Evolutionary conservation across 768 basidiomycete species (phyloP).

Genomic region (Auriculariales sp.): DNA sequence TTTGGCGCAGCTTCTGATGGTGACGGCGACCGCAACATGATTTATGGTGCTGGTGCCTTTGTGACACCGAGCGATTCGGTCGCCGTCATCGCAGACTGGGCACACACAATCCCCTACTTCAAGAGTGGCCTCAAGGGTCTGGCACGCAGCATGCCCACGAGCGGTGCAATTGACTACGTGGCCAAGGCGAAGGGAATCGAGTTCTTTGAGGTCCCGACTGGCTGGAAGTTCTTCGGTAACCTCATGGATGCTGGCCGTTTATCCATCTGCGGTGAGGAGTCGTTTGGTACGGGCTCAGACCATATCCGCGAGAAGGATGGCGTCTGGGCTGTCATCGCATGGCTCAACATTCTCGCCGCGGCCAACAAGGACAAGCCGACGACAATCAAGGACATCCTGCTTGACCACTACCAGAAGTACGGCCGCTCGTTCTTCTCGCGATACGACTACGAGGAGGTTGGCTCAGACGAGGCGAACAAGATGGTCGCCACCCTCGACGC

Average conservation of each 20-base stretch:
- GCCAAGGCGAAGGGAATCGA: slow-evolving; percentile 88
- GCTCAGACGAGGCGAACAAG: slow-evolving; percentile 77
- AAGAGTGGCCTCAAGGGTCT: slow-evolving; percentile 88
- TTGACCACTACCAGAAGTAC: slow-evolving; percentile 79
- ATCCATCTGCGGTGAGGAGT: slow-evolving; percentile 98
- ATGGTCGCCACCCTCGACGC: slow-evolving; percentile 68
- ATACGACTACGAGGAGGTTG: slow-evolving; percentile 97
- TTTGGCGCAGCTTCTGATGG: slow-evolving; percentile 98
- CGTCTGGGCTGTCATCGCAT: slow-evolving; percentile 96
- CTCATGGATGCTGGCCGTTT: slow-evolving; percentile 97
- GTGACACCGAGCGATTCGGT: slow-evolving; percentile 97
- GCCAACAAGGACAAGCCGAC: slow-evolving; percentile 72
- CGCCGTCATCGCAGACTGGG: slow-evolving; percentile 96
- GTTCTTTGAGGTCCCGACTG: slow-evolving; percentile 93
- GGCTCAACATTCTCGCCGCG: slow-evolving; percentile 88
- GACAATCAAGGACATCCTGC: slow-evolving; percentile 84
- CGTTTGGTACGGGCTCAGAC: slow-evolving; percentile 98
- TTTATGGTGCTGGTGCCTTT: slow-evolving; percentile 95
- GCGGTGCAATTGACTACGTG: slow-evolving; percentile 90
- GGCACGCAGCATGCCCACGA: slow-evolving; percentile 95
- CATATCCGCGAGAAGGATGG: slow-evolving; percentile 99
- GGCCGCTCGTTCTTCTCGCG: slow-evolving; percentile 98
- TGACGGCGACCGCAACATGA: slow-evolving; percentile 98
- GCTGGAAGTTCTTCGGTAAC: slow-evolving; percentile 99
- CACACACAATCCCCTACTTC: slow-evolving; percentile 84